A percentile compares a stretch with the other conserved stretches of the same genome.
phyloP scores from a whole-genome alignment of 768 basidiomycete species.

The Lactifluus rugatus region DNA sequence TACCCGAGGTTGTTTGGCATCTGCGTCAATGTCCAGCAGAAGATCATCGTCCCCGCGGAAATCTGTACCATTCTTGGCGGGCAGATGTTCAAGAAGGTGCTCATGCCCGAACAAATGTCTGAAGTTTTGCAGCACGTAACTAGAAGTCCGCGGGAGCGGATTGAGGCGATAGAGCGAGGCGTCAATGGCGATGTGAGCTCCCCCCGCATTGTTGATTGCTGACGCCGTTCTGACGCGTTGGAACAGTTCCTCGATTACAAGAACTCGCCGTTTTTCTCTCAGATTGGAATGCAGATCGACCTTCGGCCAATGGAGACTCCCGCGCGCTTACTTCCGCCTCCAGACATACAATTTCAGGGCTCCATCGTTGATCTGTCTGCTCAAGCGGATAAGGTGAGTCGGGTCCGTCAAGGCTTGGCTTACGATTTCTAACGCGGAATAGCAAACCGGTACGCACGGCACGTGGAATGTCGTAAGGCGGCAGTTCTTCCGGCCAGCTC shows the following conservation, averaged over 20 bases:
- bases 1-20: slow-evolving; percentile 13
- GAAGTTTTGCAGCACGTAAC: slow-evolving; percentile 14
- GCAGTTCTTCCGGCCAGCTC: slow-evolving; percentile 10
- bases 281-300: slow-evolving; percentile 15
- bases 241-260: slow-evolving; percentile 17
- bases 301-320: slow-evolving; percentile 7
- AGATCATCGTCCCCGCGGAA: slow-evolving; percentile 14
- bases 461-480: slow-evolving; percentile 17
- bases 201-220: neutral
- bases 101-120: slow-evolving; percentile 10
- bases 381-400: slow-evolving; percentile 4
- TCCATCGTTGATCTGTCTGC: neutral
- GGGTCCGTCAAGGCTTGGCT: neutral
- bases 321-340: slow-evolving; percentile 12
- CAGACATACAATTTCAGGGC: slow-evolving; percentile 11
- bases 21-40: slow-evolving; percentile 6
- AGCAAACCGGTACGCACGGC: slow-evolving; percentile 10
- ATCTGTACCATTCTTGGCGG: slow-evolving; percentile 17
- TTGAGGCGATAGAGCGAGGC: slow-evolving; percentile 11
- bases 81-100: slow-evolving; percentile 18
- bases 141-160: slow-evolving; percentile 8
- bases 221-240: neutral
- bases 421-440: neutral
- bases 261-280: slow-evolving; percentile 13
- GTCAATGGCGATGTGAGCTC: slow-evolving; percentile 12